phyloP scores from a whole-genome alignment of 2,329 filamentous ascomycete genomes.

The Paramyrothecium roridum region DNA sequence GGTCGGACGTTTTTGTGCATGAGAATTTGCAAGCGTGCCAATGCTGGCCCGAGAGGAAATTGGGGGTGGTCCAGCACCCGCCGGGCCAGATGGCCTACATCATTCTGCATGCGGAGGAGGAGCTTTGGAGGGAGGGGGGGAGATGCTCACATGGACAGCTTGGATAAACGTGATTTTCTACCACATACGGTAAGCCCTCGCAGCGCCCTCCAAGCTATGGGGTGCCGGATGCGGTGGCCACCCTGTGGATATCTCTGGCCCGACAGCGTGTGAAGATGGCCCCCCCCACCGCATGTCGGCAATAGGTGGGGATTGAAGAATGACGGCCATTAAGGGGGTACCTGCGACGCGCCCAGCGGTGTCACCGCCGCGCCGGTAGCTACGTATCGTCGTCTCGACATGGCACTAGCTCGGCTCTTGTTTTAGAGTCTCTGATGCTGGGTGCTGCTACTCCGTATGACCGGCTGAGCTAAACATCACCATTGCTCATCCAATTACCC shows the following conservation, averaged over 20 bases:
- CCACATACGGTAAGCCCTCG: too few relatives aligned
- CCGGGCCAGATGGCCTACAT: background rate
- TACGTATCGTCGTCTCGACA: background rate
- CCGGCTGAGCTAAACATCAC: background rate
- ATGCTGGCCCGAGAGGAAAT: too few relatives aligned
- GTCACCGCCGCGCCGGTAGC: too few relatives aligned
- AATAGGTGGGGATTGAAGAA: too few relatives aligned
- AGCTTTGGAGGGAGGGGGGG: background rate
- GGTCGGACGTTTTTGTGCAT: background rate
- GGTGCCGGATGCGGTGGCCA: too few relatives aligned
- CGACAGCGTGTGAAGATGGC: background rate
- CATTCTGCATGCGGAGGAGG: background rate
- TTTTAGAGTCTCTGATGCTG: background rate
- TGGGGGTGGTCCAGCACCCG: background rate
- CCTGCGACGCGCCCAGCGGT: too few relatives aligned
- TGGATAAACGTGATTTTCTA: too few relatives aligned
- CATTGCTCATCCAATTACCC: background rate
- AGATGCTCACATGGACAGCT: too few relatives aligned
- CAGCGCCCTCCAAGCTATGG: too few relatives aligned
- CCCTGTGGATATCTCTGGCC: background rate
- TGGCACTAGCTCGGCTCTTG: background rate
- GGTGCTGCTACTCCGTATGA: background rate
- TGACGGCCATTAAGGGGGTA: too few relatives aligned
- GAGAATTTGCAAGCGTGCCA: too few relatives aligned
- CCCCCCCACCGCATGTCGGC: background rate